These are phyloP conservation scores for Microcera coccophila DNA, from an alignment of 2,329 filamentous ascomycete genomes.

Conservation along the genomic window DNA sequence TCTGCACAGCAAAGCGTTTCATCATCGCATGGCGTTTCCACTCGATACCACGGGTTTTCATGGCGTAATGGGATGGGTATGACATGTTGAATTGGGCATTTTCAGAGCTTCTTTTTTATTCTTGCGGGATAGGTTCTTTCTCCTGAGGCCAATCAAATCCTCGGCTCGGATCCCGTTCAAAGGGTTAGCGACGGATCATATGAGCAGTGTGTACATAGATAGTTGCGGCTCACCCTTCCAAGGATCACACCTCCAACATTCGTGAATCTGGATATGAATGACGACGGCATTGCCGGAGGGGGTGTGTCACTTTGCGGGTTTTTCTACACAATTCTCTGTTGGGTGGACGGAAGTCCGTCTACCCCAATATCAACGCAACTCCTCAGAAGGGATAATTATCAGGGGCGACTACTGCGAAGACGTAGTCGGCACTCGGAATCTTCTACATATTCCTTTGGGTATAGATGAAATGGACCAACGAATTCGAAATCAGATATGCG, in stretches of 20 bases:
- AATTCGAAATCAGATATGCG: slow-evolving; percentile 23
- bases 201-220: background rate
- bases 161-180: background rate
- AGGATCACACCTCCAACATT: background rate
- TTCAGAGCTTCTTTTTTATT: slow-evolving; percentile 20
- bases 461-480: slow-evolving; percentile 36
- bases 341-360: slow-evolving; percentile 10
- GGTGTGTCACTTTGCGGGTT: slow-evolving; percentile 16
- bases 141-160: background rate
- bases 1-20: slow-evolving; percentile 41
- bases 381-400: slow-evolving; percentile 6
- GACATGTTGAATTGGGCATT: slow-evolving; percentile 19
- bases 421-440: slow-evolving; percentile 28
- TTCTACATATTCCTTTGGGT: slow-evolving; percentile 34
- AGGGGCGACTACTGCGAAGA: slow-evolving; percentile 13
- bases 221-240: background rate
- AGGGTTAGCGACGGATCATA: background rate
- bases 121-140: slow-evolving; percentile 6
- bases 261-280: slow-evolving; percentile 6
- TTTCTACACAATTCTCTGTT: slow-evolving; percentile 20
- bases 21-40: slow-evolving; percentile 40
- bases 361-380: background rate
- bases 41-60: slow-evolving; percentile 43
- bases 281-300: slow-evolving; percentile 9
- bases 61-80: slow-evolving; percentile 26